Conservation (phyloP, 2,329 filamentous ascomycete species). For the Neonectria faginata region DNA sequence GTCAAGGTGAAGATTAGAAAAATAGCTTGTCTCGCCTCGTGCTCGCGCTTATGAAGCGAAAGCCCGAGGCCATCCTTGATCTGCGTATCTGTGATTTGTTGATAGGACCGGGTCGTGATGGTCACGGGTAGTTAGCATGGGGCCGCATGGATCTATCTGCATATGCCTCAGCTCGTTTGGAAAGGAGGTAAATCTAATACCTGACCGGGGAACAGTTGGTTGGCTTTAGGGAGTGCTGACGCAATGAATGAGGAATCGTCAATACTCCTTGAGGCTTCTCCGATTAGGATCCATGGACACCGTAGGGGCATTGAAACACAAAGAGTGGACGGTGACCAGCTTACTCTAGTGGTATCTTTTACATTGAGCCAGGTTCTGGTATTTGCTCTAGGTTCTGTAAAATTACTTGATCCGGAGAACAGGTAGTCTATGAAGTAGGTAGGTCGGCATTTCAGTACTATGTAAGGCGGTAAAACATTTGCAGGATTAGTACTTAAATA, state of each 20-base stretch:
- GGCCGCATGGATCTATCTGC: conserved; percentile 7
- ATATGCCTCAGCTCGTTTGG: conserved; percentile 3
- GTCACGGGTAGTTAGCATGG: conserved; percentile 11
- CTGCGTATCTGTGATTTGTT: conserved; percentile 2
- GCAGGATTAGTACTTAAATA: no score
- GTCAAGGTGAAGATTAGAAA: conserved; percentile 8
- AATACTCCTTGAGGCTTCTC: not conserved
- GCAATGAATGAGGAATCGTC: not conserved
- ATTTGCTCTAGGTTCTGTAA: not conserved
- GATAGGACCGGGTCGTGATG: not conserved
- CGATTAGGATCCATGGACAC: not conserved
- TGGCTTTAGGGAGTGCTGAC: not conserved
- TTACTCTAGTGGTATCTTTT: not conserved
- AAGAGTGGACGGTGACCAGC: not conserved
- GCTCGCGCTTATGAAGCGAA: not conserved
- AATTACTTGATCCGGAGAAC: not conserved
- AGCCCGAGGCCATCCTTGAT: conserved; percentile 9
- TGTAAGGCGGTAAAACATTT: no score
- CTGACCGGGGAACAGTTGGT: conserved; percentile 2
- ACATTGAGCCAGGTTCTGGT: not conserved
- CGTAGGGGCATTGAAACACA: not conserved
- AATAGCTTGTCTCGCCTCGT: not conserved
- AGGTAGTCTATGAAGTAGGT: not conserved
- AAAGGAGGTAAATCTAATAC: not conserved
- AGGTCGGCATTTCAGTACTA: not conserved